These are phyloP conservation scores for Penicillium crustosum DNA, from an alignment of 2,329 filamentous ascomycete species.

Conservation along the genomic window DNA sequence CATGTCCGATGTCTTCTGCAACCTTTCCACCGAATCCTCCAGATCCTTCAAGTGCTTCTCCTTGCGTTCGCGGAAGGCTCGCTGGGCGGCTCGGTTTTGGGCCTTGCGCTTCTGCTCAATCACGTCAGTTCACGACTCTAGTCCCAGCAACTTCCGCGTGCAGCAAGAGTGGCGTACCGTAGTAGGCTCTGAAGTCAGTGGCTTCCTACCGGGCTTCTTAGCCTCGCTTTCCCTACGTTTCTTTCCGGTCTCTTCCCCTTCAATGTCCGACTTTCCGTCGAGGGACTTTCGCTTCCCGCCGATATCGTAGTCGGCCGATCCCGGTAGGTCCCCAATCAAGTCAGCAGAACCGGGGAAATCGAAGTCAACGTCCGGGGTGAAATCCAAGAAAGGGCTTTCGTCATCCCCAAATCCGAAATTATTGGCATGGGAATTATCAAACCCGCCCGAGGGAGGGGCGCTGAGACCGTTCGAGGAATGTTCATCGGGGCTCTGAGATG, in stretches of 20 bases:
- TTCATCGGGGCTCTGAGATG: constrained; percentile 38
- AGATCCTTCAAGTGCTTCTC: constrained; percentile 67
- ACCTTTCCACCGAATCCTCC: constrained; percentile 58
- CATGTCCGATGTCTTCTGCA: constrained; percentile 78
- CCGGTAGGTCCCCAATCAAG: constrained; percentile 76
- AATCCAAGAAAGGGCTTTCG: constrained; percentile 81
- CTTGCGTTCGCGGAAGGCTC: constrained; percentile 91
- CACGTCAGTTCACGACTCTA: constrained; percentile 22
- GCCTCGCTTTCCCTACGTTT: constrained; percentile 75
- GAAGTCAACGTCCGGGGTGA: constrained; percentile 76
- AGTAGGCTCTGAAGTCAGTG: constrained; percentile 89
- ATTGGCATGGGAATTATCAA: constrained; percentile 42
- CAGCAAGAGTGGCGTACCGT: constrained; percentile 64
- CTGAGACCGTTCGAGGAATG: constrained; percentile 46
- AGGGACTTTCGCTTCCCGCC: constrained; percentile 62
- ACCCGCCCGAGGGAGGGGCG: constrained; percentile 32
- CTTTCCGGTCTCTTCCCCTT: constrained; percentile 62
- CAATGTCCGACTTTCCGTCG: constrained; percentile 58
- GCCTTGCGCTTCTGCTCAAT: constrained; percentile 65
- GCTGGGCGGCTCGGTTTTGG: constrained; percentile 88
- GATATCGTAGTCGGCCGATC: constrained; percentile 48
- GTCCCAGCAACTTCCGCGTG: not conserved
- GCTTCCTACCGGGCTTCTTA: constrained; percentile 97
- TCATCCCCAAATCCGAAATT: constrained; percentile 56
- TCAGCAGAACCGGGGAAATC: constrained; percentile 61